phyloP scores from a whole-genome alignment of 768 basidiomycete genomes.

The Boletus rufocinnamomeus region DNA sequence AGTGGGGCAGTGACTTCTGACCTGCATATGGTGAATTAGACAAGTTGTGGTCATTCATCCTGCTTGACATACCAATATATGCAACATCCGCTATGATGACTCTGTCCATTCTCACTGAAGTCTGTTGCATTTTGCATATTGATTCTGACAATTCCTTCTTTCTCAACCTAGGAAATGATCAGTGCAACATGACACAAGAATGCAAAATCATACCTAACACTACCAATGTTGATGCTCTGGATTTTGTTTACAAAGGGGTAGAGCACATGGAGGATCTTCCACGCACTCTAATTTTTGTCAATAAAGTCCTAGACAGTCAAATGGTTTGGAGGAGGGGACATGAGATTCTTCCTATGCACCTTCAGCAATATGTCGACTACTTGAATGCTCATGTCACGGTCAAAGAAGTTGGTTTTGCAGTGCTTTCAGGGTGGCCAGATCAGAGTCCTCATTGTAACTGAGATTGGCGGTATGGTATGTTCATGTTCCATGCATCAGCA shows the following conservation, averaged over 20 bases:
- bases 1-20: background rate
- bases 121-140: background rate
- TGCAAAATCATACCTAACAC: background rate
- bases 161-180: background rate
- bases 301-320: background rate
- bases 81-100: background rate
- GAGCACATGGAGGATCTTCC: background rate
- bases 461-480: background rate
- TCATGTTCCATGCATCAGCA: too few relatives aligned
- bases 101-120: background rate
- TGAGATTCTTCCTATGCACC: background rate
- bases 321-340: background rate
- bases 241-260: background rate
- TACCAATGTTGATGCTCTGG: accelerated
- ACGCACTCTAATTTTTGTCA: background rate
- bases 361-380: background rate
- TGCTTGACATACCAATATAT: background rate
- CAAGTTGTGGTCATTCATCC: background rate
- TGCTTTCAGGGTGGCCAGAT: background rate
- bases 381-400: background rate
- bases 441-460: background rate
- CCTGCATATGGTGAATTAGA: background rate
- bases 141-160: background rate
- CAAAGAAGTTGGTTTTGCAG: background rate
- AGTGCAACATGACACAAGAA: background rate